Evolutionary conservation across 768 basidiomycete species (phyloP).

Genomic region (Tremella fuciformis): DNA sequence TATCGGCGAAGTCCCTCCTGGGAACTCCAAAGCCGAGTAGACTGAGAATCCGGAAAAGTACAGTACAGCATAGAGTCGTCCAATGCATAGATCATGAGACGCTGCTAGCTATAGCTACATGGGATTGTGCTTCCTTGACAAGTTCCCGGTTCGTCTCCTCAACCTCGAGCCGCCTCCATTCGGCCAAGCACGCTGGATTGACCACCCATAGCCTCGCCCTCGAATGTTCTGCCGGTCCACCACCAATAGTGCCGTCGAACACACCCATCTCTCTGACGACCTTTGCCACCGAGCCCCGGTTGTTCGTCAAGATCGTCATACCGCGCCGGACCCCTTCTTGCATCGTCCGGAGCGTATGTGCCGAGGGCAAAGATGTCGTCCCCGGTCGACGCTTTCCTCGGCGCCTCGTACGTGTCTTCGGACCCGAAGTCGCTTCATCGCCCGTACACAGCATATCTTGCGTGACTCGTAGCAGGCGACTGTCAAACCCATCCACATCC

Average conservation of each 20-base stretch:
- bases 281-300: conserved; percentile 70
- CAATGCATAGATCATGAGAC: too few species aligned
- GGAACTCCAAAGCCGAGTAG: too few species aligned
- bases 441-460: conserved; percentile 56
- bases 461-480: conserved; percentile 58
- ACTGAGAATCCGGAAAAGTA: too few species aligned
- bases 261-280: conserved; percentile 66
- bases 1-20: conserved; percentile 18
- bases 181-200: conserved; percentile 75
- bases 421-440: conserved; percentile 5
- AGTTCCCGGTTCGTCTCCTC: conserved; percentile 19
- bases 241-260: conserved; percentile 33
- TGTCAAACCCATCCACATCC: neutral
- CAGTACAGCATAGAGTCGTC: too few species aligned
- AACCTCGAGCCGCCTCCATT: conserved; percentile 53
- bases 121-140: too few species aligned
- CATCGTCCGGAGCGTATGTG: conserved; percentile 73
- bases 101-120: too few species aligned
- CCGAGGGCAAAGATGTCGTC: conserved; percentile 57
- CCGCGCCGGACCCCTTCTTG: conserved; percentile 65
- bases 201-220: conserved; percentile 67
- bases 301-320: conserved; percentile 87
- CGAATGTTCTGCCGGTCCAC: conserved; percentile 24
- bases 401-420: neutral
- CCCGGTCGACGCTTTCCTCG: conserved; percentile 3